Evolutionary conservation across 1,284 basidiomycete species (phyloP).

Genomic region (Pulchroboletus neoregius): DNA sequence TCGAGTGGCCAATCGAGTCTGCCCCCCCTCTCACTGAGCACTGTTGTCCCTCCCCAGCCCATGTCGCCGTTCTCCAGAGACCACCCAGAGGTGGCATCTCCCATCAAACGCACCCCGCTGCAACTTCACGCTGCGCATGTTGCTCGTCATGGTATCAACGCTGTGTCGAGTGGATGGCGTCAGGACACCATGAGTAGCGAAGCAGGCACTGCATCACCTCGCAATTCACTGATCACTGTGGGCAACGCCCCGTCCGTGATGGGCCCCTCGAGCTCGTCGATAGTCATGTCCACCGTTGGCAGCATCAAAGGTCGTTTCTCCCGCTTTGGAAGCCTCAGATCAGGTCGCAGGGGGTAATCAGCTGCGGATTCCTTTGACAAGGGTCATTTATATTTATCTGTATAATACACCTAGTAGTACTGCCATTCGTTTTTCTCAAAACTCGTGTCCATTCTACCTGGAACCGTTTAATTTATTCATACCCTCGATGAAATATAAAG

Average conservation of each 20-base stretch:
- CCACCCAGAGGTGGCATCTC: slow-evolving; percentile 25
- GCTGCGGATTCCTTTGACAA: not conserved
- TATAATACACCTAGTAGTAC: not conserved
- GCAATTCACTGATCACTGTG: slow-evolving; percentile 68
- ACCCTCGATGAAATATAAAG: slow-evolving; percentile 22
- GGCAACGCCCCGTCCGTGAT: slow-evolving; percentile 42
- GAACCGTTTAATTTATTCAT: slow-evolving; percentile 17
- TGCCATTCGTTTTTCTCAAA: not conserved
- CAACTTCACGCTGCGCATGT: slow-evolving; percentile 75
- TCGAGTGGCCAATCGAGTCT: slow-evolving; percentile 39
- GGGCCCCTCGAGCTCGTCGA: slow-evolving; percentile 47
- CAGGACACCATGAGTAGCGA: slow-evolving; percentile 57
- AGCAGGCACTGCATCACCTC: slow-evolving; percentile 57
- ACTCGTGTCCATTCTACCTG: not conserved
- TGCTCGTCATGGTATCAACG: slow-evolving; percentile 74
- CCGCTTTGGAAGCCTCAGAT: slow-evolving; percentile 67
- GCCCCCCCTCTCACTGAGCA: slow-evolving; percentile 46
- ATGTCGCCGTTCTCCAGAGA: slow-evolving; percentile 40
- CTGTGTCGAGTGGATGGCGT: slow-evolving; percentile 70
- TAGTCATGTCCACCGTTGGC: slow-evolving; percentile 49
- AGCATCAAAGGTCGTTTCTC: slow-evolving; percentile 64
- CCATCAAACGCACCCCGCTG: slow-evolving; percentile 63
- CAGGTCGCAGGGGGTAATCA: slow-evolving; percentile 49
- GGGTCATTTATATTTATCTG: not conserved
- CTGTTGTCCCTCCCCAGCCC: slow-evolving; percentile 40